A percentile compares a stretch with the other conserved stretches of the same genome.
Evolutionary conservation across 805 yeast species (phyloP).

Genomic region (Sungouiozyma ichnusensis): DNA sequence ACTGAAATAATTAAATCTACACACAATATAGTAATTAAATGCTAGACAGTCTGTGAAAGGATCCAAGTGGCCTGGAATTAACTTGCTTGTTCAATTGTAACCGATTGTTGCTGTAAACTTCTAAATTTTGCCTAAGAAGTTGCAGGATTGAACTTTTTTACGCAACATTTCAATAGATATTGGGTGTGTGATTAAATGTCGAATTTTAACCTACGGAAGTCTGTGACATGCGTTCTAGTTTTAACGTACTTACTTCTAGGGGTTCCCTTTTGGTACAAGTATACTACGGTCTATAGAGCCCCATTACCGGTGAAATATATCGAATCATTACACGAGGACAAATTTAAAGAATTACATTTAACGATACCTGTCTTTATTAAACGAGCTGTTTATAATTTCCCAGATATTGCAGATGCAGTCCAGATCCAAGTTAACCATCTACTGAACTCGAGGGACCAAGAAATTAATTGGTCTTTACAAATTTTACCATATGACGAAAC

Average conservation of each 20-base stretch:
- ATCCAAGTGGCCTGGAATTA: too few relatives aligned
- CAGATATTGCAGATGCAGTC: slow-evolving; percentile 54
- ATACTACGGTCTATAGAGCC: slow-evolving; percentile 34
- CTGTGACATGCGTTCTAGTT: slow-evolving; percentile 16
- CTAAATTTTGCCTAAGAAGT: too few relatives aligned
- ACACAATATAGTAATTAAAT: too few relatives aligned
- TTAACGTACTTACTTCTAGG: slow-evolving; percentile 29
- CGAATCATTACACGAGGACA: slow-evolving; percentile 27
- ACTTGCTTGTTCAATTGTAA: too few relatives aligned
- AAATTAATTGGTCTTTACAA: slow-evolving; percentile 29
- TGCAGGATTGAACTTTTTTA: background rate
- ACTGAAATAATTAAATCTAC: too few relatives aligned
- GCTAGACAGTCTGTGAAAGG: too few relatives aligned
- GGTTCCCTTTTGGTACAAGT: slow-evolving; percentile 33
- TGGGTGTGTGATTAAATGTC: background rate
- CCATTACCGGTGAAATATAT: slow-evolving; percentile 32
- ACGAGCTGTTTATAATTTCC: slow-evolving; percentile 42
- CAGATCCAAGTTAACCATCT: slow-evolving; percentile 37
- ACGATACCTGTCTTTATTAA: slow-evolving; percentile 35
- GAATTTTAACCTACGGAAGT: slow-evolving; percentile 10
- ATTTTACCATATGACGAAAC: slow-evolving; percentile 17
- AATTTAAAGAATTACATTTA: slow-evolving; percentile 34
- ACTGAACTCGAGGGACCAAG: slow-evolving; percentile 17
- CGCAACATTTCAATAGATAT: background rate
- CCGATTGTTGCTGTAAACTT: too few relatives aligned